These are phyloP conservation scores for Fusarium heterosporum DNA, from an alignment of 2,329 filamentous ascomycete genomes.

Conservation along the genomic window DNA sequence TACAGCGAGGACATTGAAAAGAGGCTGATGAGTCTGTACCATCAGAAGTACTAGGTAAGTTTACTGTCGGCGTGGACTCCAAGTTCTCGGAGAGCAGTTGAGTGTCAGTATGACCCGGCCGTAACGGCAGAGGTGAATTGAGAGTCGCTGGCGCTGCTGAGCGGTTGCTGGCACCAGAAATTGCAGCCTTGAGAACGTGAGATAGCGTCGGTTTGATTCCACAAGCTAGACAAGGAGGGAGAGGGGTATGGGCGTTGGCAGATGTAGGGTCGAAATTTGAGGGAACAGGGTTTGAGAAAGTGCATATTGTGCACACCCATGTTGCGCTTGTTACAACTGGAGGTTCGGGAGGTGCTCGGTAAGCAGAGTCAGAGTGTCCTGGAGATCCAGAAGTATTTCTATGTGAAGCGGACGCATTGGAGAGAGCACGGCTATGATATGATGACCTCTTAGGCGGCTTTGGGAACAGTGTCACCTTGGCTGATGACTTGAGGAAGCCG, in stretches of 20 bases:
- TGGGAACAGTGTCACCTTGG: conserved; percentile 90
- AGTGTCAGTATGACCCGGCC: conserved; percentile 40
- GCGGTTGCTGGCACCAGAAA: conserved; percentile 76
- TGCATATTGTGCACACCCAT: conserved; percentile 97
- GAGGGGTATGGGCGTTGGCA: conserved; percentile 80
- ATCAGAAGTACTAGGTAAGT: conserved; percentile 6
- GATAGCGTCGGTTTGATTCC: conserved; percentile 91
- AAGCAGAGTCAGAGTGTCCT: conserved; percentile 57
- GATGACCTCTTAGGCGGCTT: conserved; percentile 79
- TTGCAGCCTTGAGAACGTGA: conserved; percentile 86
- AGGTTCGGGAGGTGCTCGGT: conserved; percentile 55
- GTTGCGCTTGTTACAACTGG: conserved; percentile 73
- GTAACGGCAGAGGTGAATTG: conserved; percentile 48
- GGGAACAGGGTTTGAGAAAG: conserved; percentile 91
- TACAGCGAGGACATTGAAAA: conserved; percentile 85
- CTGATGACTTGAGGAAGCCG: conserved; percentile 92
- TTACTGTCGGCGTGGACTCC: conserved; percentile 6
- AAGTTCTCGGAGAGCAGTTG: conserved; percentile 21
- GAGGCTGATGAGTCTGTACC: conserved; percentile 48
- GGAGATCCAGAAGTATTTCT: conserved; percentile 62
- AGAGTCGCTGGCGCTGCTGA: conserved; percentile 33
- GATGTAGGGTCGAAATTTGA: conserved; percentile 91
- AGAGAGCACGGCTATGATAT: conserved; percentile 65
- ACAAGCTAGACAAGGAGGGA: conserved; percentile 90
- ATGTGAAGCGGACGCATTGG: conserved; percentile 59